A percentile compares a stretch with the other conserved stretches of the same genome.
Conservation (phyloP, 331 rosid genomes). For the Stylosanthes scabra region DNA sequence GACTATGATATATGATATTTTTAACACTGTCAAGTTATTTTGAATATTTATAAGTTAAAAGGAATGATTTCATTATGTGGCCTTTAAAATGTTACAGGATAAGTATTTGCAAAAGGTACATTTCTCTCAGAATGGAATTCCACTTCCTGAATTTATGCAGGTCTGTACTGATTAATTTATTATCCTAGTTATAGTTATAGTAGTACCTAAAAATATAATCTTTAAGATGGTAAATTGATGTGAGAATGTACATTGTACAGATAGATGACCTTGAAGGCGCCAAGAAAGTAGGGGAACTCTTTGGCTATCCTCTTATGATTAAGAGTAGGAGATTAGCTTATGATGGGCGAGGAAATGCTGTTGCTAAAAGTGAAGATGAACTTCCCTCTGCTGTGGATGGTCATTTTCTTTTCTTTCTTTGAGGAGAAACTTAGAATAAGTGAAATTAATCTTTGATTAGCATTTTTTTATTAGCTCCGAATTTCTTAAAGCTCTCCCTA, state of each 20-base stretch:
- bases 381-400: slow-evolving; percentile 76
- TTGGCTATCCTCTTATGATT: slow-evolving; percentile 94
- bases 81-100: slow-evolving; percentile 56
- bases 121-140: slow-evolving; percentile 80
- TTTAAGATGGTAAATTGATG: slow-evolving; percentile 10
- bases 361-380: slow-evolving; percentile 70
- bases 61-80: slow-evolving; percentile 27
- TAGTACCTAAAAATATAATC: slow-evolving; percentile 23
- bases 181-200: slow-evolving; percentile 19
- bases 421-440: slow-evolving; percentile 23
- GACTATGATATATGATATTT: neutral
- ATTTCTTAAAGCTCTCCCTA: neutral
- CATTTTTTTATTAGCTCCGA: neutral
- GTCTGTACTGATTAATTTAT: slow-evolving; percentile 44
- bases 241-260: slow-evolving; percentile 44
- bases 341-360: slow-evolving; percentile 99
- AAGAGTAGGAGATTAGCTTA: slow-evolving; percentile 94
- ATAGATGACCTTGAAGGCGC: slow-evolving; percentile 78
- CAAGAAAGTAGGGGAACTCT: slow-evolving; percentile 70
- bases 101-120: slow-evolving; percentile 92
- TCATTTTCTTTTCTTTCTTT: slow-evolving; percentile 43
- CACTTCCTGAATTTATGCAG: slow-evolving; percentile 85
- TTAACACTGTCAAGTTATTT: neutral
- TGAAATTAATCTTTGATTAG: slow-evolving; percentile 10
- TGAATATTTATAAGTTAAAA: neutral